A percentile compares a stretch with the other conserved stretches of the same genome.
Conservation (phyloP, 306 rosid genomes). For the Glycine latifolia region DNA sequence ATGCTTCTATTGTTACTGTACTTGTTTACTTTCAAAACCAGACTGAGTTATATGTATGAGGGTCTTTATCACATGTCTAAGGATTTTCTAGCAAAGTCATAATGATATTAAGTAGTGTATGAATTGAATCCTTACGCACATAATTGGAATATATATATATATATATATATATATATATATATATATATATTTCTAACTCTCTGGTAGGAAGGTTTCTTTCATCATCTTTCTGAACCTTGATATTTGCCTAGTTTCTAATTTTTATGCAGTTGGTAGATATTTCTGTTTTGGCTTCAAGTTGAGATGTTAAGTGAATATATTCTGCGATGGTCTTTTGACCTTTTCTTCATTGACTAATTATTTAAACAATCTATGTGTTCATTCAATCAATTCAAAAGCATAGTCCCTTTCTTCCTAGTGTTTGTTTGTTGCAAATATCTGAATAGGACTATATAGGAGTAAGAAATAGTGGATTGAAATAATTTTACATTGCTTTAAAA, state of each 20-base stretch:
- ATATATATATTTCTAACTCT: not conserved
- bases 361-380: too few relatives aligned
- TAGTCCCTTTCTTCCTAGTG: constrained; percentile 19
- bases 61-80: constrained; percentile 20
- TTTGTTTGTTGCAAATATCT: constrained; percentile 22
- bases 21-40: constrained; percentile 2
- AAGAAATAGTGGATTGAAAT: constrained; percentile 31
- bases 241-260: constrained; percentile 2
- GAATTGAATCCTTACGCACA: not conserved
- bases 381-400: too few relatives aligned
- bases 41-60: not conserved
- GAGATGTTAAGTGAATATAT: constrained; percentile 14
- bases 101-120: constrained; percentile 1
- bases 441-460: not conserved
- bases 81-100: constrained; percentile 10
- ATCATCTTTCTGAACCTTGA: not conserved
- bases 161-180: not conserved
- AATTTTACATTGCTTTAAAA: constrained; percentile 18
- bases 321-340: constrained; percentile 13
- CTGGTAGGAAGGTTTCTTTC: not conserved
- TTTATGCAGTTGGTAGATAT: constrained; percentile 30
- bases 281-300: constrained; percentile 26
- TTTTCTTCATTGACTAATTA: constrained; percentile 17
- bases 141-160: not conserved
- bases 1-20: not conserved